phyloP scores from a whole-genome alignment of 495 filamentous ascomycete species.

The Penicillium mononematosum region DNA sequence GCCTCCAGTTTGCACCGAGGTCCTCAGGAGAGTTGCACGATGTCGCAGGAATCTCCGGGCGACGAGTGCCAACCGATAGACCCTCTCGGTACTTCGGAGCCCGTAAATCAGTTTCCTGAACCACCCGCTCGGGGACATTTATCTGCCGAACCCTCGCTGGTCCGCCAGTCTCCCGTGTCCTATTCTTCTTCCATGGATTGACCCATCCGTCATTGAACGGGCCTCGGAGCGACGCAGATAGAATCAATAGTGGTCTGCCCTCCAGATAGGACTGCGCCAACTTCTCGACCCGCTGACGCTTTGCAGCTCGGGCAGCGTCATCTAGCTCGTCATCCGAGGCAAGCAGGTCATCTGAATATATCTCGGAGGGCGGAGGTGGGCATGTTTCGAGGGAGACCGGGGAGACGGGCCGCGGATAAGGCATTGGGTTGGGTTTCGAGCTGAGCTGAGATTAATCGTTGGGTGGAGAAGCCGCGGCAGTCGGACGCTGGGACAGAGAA shows the following conservation, averaged over 20 bases:
- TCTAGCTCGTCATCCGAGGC: slow-evolving; percentile 62
- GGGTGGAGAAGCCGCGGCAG: slow-evolving; percentile 20
- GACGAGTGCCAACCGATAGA: slow-evolving; percentile 6
- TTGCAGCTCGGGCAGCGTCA: slow-evolving; percentile 46
- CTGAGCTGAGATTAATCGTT: slow-evolving; percentile 11
- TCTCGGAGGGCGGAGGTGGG: slow-evolving; percentile 37
- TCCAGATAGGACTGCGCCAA: slow-evolving; percentile 58
- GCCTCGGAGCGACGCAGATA: slow-evolving; percentile 61
- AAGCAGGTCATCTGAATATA: slow-evolving; percentile 42
- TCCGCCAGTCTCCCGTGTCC: slow-evolving; percentile 8
- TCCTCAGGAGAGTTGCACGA: background rate
- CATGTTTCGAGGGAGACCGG: slow-evolving; percentile 47
- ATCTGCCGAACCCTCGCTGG: background rate
- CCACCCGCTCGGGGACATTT: slow-evolving; percentile 7
- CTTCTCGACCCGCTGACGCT: slow-evolving; percentile 56
- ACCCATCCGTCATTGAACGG: slow-evolving; percentile 63
- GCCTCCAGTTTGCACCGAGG: background rate
- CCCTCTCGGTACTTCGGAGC: slow-evolving; percentile 9
- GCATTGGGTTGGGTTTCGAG: slow-evolving; percentile 35
- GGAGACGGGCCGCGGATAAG: slow-evolving; percentile 39
- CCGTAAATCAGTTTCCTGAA: slow-evolving; percentile 24
- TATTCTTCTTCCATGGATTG: slow-evolving; percentile 60
- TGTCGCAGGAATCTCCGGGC: background rate
- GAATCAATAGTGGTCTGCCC: slow-evolving; percentile 56
- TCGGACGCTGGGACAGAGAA: slow-evolving; percentile 23